phyloP scores from a whole-genome alignment of 345 rosid genomes.

The Rhizophora mangle region DNA sequence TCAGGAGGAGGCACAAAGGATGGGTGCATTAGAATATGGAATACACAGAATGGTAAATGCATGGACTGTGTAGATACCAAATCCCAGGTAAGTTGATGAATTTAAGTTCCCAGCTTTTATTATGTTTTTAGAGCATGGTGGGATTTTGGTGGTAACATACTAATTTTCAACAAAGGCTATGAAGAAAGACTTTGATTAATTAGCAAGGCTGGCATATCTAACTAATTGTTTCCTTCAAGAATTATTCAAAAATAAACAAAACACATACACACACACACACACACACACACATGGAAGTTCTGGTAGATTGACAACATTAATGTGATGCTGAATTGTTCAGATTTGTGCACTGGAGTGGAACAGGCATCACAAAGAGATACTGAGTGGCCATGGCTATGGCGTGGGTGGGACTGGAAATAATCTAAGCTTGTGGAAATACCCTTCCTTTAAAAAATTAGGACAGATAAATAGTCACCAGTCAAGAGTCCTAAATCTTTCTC shows the following conservation, averaged over 20 bases:
- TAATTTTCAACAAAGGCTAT: no score
- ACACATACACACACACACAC: background rate
- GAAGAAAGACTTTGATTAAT: background rate
- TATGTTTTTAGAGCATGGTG: background rate
- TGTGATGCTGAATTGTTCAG: slow-evolving; percentile 20
- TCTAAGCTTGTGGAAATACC: slow-evolving; percentile 53
- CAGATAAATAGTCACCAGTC: slow-evolving; percentile 28
- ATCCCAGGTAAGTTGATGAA: slow-evolving; percentile 40
- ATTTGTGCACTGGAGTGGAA: slow-evolving; percentile 57
- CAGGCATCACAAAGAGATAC: slow-evolving; percentile 54
- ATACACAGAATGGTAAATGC: slow-evolving; percentile 36
- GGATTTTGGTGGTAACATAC: background rate
- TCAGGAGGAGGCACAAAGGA: slow-evolving; percentile 56
- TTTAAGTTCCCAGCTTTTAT: background rate
- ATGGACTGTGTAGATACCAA: slow-evolving; percentile 31
- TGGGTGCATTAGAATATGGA: slow-evolving; percentile 48
- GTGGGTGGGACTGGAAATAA: slow-evolving; percentile 19
- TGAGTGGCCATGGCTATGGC: slow-evolving; percentile 52
- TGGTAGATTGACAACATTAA: background rate
- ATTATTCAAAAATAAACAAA: background rate
- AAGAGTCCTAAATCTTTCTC: slow-evolving; percentile 44
- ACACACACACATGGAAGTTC: background rate
- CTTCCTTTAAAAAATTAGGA: slow-evolving; percentile 39
- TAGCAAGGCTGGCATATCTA: background rate
- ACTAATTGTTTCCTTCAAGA: background rate